Evolutionary conservation across 257 asterid species (phyloP), one percentile per base, ranked within the genome.

Genomic region (Solanum pennellii): DNA sequence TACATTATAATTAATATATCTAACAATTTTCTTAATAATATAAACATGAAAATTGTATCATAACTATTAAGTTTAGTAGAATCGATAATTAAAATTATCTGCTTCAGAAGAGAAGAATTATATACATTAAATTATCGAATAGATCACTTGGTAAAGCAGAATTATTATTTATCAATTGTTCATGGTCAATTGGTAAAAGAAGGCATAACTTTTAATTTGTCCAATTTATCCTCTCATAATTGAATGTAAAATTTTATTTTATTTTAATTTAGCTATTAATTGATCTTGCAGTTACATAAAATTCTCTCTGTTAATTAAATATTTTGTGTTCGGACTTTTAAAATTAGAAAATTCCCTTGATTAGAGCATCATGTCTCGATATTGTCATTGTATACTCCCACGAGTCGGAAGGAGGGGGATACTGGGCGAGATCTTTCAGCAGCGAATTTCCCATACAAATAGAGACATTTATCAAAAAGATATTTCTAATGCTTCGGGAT

Each of bases 401-500:
- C 35, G 5, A 33, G 5, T 33, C 35, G 35, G 0, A 33, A 33
- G 35, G 35, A 33, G 35, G 5, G 35, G 35, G 35, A 33, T 5
- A 33, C 5, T 35, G 7, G 7, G 7, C 7, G 39, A 35, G 7
- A 37, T 37, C 39, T 37, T 37, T 37, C 7, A 37, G 7, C 7
- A 37, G 7, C 7, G 7, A 37, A 37, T 37, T 5, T 1, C 7
- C 1, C 39, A 5, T 5, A 37, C 7, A 37, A 37, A 37, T 37
- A 37, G 7, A 37, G 7, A 35, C 7, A 37, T 7, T 1, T 37
- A 6, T 37, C 7, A 37, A 37, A 37, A 37, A 37, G 6, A 6
- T 37, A 5, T 0, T 37, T 37, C 39, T 1, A 6, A 37, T 7
- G 1, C 1, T 37, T 37, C 1, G 1, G 0, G 1, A 37, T 37